Evolutionary conservation across 345 rosid species (phyloP).

Genomic region (Ailanthus altissimus): DNA sequence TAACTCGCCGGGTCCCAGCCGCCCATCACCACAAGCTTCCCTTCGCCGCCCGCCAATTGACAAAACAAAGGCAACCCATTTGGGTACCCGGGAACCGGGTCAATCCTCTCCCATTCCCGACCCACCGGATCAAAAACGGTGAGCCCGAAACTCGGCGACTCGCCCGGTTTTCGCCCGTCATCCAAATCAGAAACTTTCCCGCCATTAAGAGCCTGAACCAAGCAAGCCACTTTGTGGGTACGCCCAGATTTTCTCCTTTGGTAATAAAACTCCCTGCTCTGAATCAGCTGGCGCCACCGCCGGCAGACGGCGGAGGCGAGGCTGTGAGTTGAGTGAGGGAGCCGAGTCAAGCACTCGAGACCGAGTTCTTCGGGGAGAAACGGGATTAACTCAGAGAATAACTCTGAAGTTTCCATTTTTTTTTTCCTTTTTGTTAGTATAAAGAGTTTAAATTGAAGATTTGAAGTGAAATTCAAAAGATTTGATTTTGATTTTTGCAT

Average conservation of each 20-base stretch:
- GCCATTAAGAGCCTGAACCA: conserved; percentile 41
- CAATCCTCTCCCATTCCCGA: conserved; percentile 45
- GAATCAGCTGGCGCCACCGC: conserved; percentile 50
- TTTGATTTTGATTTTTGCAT: too few species aligned
- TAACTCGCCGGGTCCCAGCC: conserved; percentile 69
- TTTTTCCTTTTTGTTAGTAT: too few species aligned
- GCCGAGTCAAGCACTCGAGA: conserved; percentile 56
- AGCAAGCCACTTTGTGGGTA: conserved; percentile 54
- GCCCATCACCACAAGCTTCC: conserved; percentile 63
- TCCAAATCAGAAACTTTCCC: conserved; percentile 1
- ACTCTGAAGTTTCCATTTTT: conserved; percentile 29
- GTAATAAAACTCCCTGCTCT: conserved; percentile 44
- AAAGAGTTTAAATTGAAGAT: too few species aligned
- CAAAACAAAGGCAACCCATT: conserved; percentile 65
- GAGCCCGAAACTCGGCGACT: conserved; percentile 37
- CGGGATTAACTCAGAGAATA: conserved; percentile 46
- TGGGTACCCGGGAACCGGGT: conserved; percentile 44
- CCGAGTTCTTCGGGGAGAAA: conserved; percentile 54
- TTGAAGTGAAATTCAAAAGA: too few species aligned
- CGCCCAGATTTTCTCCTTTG: conserved; percentile 41
- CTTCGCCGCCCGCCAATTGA: conserved; percentile 54
- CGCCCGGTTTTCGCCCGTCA: conserved; percentile 28
- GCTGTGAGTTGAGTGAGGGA: conserved; percentile 44
- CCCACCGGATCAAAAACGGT: conserved; percentile 46
- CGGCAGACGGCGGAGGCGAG: conserved; percentile 53